These are phyloP conservation scores for Phytophthora multivora DNA, from an alignment of 352 stramenopile genomes.

Conservation along the genomic window DNA sequence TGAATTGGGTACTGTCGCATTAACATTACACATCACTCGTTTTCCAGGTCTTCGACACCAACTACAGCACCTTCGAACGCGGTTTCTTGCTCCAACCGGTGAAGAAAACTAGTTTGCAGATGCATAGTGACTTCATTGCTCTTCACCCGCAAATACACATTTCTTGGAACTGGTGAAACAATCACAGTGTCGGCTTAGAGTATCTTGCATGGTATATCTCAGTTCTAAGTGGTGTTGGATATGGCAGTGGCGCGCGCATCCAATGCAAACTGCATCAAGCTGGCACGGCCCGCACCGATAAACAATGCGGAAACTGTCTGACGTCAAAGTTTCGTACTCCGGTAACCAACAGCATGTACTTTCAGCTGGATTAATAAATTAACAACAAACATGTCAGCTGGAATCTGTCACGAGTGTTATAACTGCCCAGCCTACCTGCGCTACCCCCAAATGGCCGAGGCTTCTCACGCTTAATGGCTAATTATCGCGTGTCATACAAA, in stretches of 20 bases:
- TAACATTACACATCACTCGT: neutral
- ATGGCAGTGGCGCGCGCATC: conserved; percentile 71
- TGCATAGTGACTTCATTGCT: conserved; percentile 4
- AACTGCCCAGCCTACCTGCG: conserved; percentile 24
- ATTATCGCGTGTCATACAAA: neutral
- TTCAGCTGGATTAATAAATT: conserved; percentile 30
- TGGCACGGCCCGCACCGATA: conserved; percentile 66
- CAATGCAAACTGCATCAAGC: conserved; percentile 61
- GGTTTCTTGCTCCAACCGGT: conserved; percentile 42
- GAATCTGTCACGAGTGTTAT: neutral
- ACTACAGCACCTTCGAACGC: conserved; percentile 69
- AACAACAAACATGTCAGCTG: neutral
- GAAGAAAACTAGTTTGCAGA: conserved; percentile 10
- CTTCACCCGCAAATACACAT: conserved; percentile 34
- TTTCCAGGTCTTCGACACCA: conserved; percentile 57
- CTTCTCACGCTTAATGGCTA: conserved; percentile 37
- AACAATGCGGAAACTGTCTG: conserved; percentile 76
- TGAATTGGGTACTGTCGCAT: neutral
- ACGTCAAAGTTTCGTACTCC: conserved; percentile 64
- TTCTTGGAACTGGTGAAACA: conserved; percentile 44
- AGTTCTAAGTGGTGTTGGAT: conserved; percentile 66
- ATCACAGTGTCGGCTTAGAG: conserved; percentile 56
- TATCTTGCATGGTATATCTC: conserved; percentile 57
- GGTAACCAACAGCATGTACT: conserved; percentile 56
- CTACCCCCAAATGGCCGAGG: conserved; percentile 49